Conservation (phyloP, 2,329 filamentous ascomycete species). For the Microdochium paspali region DNA sequence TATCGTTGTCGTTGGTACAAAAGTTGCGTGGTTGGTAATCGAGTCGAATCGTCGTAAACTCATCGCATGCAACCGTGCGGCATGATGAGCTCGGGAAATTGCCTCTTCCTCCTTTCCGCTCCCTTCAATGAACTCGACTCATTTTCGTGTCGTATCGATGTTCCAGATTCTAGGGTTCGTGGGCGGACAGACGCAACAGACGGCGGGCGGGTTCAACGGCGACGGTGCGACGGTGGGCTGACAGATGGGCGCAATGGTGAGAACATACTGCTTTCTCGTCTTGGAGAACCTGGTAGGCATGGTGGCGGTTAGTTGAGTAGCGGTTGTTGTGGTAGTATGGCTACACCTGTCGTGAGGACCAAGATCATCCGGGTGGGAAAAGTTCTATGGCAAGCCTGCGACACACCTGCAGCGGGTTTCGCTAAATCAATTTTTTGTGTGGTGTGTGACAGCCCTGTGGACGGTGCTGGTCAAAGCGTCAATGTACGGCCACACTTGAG, state of each 20-base stretch:
- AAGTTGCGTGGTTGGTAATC: too few species aligned
- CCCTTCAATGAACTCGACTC: background rate
- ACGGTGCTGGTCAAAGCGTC: background rate
- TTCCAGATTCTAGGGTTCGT: background rate
- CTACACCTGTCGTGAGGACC: background rate
- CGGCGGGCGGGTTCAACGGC: background rate
- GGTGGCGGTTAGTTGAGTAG: slow-evolving; percentile 30
- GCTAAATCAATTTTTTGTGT: slow-evolving; percentile 1
- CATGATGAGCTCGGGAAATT: background rate
- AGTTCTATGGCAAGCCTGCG: background rate
- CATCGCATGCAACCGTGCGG: background rate
- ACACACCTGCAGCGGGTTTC: background rate
- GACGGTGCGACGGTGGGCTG: background rate
- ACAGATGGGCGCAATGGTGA: slow-evolving; percentile 3
- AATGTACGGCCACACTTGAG: background rate
- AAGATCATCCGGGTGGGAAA: background rate
- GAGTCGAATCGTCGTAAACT: too few species aligned
- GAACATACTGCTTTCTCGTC: slow-evolving; percentile 69
- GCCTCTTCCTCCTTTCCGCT: background rate
- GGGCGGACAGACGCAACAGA: background rate
- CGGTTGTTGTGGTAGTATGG: slow-evolving; percentile 21
- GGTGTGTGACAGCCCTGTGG: background rate
- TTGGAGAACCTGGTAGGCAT: slow-evolving; percentile 70
- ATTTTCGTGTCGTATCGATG: background rate
- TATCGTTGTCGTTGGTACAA: too few species aligned